Base-by-base conservation (phyloP, 2,329 filamentous ascomycete genomes). In the Neofusicoccum umdonicola region DNA sequence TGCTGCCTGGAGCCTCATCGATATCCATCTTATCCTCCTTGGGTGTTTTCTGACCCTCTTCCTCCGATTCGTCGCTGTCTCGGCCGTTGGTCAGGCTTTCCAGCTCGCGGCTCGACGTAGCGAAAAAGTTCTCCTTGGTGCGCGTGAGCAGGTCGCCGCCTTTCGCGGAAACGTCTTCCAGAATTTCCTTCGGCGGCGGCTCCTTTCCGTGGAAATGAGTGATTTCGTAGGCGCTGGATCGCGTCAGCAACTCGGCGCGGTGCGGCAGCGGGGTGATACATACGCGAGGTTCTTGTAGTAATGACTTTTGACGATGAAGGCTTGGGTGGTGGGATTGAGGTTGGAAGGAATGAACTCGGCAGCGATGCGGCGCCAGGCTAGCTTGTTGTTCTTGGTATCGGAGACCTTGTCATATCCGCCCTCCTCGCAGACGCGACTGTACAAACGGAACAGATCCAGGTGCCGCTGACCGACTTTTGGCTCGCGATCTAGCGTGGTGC, bases 241-340 rank as follows among this genome's bases (percentile, higher is more conserved):
- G 58, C 48, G 34, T 45, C 47, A 54, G 19, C 35, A 31, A 42
- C 34, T 6, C 5, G 27, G 37, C 11, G 4, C 17, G n/a, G 19
- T 17, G 35, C 56, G 27, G 52, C 42, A 44, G 11, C 6, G 13
- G 6, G 58, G 8, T 62, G 35, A 41, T 45, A 63, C 82, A 65
- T 74, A 84, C 81, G 90, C 90, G 50, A 97, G 85, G 71, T 94
- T 92, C 77, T 92, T 93, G 82, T 96, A 96, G 80, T 95, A 97
- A 67, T 90, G 88, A 64, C 90, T 90, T 80, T 97, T 97, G 64
- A 96, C 82, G 66, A 90, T 86, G 78, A 96, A 96, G 13, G 92
- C 92, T 66, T 92, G 87, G n/a, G 92, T 91, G 6, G 92, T 85
- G 66, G 91, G 87, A 73, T 94, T 93, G 71, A 85, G 84, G 64